Percentiles rank a stretch among this genome's conserved stretches.
Conservation (phyloP, 2,329 filamentous ascomycete genomes). For the Botrytis sinoallii region DNA sequence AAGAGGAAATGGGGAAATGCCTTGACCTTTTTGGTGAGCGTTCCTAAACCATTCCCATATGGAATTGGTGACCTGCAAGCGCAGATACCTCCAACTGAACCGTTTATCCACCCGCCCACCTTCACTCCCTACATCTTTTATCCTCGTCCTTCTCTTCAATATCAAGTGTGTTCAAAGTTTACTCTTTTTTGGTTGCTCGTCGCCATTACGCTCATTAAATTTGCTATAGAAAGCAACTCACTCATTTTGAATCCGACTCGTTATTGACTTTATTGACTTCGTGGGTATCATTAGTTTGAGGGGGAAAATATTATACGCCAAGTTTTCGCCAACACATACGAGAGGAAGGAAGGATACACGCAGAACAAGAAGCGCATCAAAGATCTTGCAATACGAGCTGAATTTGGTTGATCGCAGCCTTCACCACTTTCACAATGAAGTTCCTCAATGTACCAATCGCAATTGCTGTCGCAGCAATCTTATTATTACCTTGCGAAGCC, state of each 20-base stretch:
- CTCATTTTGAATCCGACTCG: neutral
- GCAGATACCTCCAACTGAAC: neutral
- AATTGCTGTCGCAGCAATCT: conserved; percentile 48
- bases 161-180: neutral
- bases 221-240: neutral
- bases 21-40: neutral
- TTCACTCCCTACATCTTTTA: conserved; percentile 6
- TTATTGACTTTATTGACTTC: conserved; percentile 3
- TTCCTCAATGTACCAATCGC: conserved; percentile 49
- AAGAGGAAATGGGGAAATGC: conserved; percentile 10
- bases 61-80: neutral
- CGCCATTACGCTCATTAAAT: conserved; percentile 21
- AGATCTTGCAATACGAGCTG: neutral
- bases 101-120: neutral
- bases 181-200: conserved; percentile 17
- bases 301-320: neutral
- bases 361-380: neutral
- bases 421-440: conserved; percentile 48
- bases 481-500: conserved; percentile 39
- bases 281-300: neutral
- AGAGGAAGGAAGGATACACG: neutral
- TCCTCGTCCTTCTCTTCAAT: neutral
- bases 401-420: conserved; percentile 19
- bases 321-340: neutral
- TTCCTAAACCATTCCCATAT: neutral